Base-by-base conservation (phyloP, 441 rosid species). In the Pelargonium fulgidum region DNA sequence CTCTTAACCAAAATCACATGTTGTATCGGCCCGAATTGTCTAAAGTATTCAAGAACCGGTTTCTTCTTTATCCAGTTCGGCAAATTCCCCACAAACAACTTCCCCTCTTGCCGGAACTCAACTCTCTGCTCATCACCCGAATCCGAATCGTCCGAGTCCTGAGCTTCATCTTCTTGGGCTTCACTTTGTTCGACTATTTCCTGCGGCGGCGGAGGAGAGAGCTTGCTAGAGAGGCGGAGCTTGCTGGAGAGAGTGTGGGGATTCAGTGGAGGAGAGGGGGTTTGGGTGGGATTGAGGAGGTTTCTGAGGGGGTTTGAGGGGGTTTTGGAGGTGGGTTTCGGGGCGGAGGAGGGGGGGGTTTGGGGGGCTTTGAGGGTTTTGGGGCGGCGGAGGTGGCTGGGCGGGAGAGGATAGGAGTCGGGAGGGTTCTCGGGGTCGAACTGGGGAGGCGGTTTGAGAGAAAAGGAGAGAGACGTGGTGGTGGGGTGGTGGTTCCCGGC, bases 31-130 rank as follows among this genome's bases (percentile, higher is more conserved):
- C 99, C 99, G 59, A 93, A 93, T 2, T 91, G 97, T 24, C 97
- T 82, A 71, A 93, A 91, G 68, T 89, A 83, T 73, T 91, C 96
- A 1, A 76, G 70, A 0, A 91, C 67, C 66, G 86, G 91, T 7
- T 78, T 86, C 73, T 93, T 93, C 76, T 86, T 91, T 10, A 93
- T 82, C 99, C 96, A 93, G 54, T 77, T 79, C 7, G 99, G 97
- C 65, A 93, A 78, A 41, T 93, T 93, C 17, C 97, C 99, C 0
- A 93, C 80, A 72, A 91, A 93, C 56, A 93, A 82, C 85, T 93
- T 93, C 39, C 93, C 96, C 33, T 78, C 77, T 71, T 93, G 92
- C 11, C 88, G 88, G 75, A 83, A 85, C 8, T 79, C 87, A 39
- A 48, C 69, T 64, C 42, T 72, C 33, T 4, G n/a, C 54, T 9